Evolutionary conservation across 208 protist genomes (phyloP).

Genomic region (Trypanosoma lewisi): DNA sequence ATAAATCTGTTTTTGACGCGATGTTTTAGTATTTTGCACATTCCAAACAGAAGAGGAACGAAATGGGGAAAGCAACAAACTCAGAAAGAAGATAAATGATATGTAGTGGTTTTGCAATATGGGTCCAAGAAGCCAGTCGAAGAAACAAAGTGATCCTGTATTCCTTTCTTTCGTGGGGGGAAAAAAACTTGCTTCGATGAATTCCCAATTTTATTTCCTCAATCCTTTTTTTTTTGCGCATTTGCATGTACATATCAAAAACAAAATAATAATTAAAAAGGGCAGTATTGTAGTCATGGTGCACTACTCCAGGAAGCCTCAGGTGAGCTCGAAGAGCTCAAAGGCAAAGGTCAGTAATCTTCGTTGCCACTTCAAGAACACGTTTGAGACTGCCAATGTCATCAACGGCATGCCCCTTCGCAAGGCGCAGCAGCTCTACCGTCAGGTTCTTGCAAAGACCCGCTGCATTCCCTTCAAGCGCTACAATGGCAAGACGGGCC

Average conservation of each 20-base stretch:
- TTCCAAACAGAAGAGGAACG: background rate
- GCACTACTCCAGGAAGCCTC: conserved; percentile 89
- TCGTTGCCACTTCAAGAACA: conserved; percentile 96
- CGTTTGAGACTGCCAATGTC: conserved; percentile 91
- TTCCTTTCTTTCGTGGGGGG: no score
- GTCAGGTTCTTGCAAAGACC: conserved; percentile 93
- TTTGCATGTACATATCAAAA: background rate
- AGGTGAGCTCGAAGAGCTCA: conserved; percentile 82
- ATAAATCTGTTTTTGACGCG: background rate
- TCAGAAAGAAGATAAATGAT: background rate
- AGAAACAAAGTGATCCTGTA: no score
- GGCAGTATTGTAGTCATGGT: conserved; percentile 44
- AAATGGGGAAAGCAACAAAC: background rate
- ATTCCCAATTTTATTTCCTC: conserved; percentile 1
- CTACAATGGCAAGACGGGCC: conserved; percentile 92
- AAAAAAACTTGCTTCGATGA: no score
- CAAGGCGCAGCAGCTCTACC: conserved; percentile 92
- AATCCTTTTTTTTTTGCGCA: background rate
- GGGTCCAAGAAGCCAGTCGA: no score
- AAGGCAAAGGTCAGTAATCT: conserved; percentile 89
- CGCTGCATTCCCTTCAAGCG: conserved; percentile 94
- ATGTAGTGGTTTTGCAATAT: no score
- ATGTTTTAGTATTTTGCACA: background rate
- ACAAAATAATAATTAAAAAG: conserved; percentile 9
- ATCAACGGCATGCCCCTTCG: conserved; percentile 72